A percentile compares a stretch with the other conserved stretches of the same genome.
Evolutionary conservation across 495 filamentous ascomycete species (phyloP).

Genomic region (Daldinia decipiens): DNA sequence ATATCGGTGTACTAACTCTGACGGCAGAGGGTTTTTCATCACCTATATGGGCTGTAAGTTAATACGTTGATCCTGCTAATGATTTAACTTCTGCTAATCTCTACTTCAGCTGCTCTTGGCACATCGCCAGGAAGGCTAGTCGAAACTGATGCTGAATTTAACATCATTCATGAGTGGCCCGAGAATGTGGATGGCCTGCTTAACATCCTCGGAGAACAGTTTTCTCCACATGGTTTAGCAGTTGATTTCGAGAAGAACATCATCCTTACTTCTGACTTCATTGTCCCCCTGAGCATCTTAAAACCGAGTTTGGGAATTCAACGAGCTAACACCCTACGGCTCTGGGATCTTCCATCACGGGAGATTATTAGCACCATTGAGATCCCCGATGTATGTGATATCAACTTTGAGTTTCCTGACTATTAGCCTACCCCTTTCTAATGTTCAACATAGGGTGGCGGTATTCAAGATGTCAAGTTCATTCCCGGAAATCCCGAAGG

Average conservation of each 20-base stretch:
- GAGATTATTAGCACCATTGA: constrained; percentile 69
- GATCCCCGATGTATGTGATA: constrained; percentile 63
- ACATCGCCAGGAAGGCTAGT: constrained; percentile 68
- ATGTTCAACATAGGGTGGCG: constrained; percentile 55
- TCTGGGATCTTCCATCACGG: constrained; percentile 64
- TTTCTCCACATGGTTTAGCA: constrained; percentile 68
- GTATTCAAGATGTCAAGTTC: constrained; percentile 74
- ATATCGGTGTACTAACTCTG: not conserved
- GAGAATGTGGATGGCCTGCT: constrained; percentile 61
- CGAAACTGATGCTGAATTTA: constrained; percentile 67
- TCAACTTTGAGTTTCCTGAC: no score
- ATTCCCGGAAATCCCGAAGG: constrained; percentile 69
- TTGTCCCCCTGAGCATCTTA: constrained; percentile 67
- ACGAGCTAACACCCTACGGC: constrained; percentile 65
- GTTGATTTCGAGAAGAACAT: constrained; percentile 67
- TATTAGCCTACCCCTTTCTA: not conserved
- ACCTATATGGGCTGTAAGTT: constrained; percentile 57
- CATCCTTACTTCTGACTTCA: constrained; percentile 70
- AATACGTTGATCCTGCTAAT: not conserved
- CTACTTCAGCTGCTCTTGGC: constrained; percentile 57
- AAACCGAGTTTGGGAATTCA: constrained; percentile 66
- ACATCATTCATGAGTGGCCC: constrained; percentile 71
- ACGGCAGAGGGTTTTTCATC: constrained; percentile 64
- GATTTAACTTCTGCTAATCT: constrained; percentile 8
- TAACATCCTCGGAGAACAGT: constrained; percentile 68